Conservation (phyloP, 176 grass and related monocot species). For the Musa itinerans region DNA sequence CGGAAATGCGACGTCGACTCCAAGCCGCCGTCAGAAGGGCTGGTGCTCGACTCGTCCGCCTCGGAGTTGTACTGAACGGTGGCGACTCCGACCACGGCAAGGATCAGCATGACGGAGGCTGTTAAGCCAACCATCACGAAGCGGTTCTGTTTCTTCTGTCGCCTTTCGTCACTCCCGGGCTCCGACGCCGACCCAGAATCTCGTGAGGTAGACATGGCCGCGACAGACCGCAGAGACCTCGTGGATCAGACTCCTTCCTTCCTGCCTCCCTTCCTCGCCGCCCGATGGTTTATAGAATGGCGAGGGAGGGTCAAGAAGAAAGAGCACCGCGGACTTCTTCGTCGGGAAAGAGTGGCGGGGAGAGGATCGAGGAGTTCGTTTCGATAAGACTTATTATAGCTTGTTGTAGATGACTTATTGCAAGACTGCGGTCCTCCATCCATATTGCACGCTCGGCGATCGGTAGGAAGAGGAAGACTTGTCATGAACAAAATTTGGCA, state of each 20-base stretch:
- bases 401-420: no score
- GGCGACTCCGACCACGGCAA: constrained; percentile 30
- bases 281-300: background rate
- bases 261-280: background rate
- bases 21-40: background rate
- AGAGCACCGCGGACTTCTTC: no score
- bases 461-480: no score
- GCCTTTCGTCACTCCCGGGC: constrained; percentile 55
- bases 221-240: background rate
- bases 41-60: background rate
- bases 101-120: constrained; percentile 30
- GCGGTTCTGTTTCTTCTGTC: constrained; percentile 39
- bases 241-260: background rate
- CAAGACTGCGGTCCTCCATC: no score
- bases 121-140: constrained; percentile 38
- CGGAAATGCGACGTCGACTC: background rate
- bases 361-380: no score
- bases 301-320: no score
- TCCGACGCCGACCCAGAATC: constrained; percentile 74
- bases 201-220: constrained; percentile 62
- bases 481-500: no score
- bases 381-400: no score
- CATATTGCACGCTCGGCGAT: no score
- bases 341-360: no score
- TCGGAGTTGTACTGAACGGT: constrained; percentile 28